Evolutionary conservation across 108 stramenopile species (phyloP), one percentile per base, ranked within the genome.

Genomic region (Cyclotella atomus): DNA sequence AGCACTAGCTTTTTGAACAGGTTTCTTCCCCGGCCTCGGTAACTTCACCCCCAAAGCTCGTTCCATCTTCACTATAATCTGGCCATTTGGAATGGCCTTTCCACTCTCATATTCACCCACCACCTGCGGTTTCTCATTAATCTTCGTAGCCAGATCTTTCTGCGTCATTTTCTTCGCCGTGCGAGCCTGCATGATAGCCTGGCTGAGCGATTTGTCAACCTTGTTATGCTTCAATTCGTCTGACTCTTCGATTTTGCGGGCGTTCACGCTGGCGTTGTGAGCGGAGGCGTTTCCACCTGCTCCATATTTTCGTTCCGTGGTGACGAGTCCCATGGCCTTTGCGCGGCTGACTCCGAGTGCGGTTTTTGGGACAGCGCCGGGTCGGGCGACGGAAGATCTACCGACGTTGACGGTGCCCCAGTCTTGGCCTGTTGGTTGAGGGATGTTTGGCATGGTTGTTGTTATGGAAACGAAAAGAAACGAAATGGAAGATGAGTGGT

Each of bases 151-250:
- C 45, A 99, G 83, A 33, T 97, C 94, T 72, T 97, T 97, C 85
- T 99, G 98, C 9, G 98, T 95, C 93, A 97, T 83, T 79, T 99
- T 99, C 80, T 97, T 97, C 25, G 96, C 97, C 59, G 86, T 97
- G 1, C 98, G 90, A 10, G 97, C 98, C 70, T 99, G 96, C 88
- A 90, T 89, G 50, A 99, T 97, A 0, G 97, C 97, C 79, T 97
- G 94, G 28, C 84, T 83, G 27, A 98, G 83, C 15, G 75, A 64
- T 71, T 88, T 95, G 83, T 97, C 97, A 7, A 97, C 95, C 67
- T 90, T 96, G 52, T 81, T 86, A 60, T 92, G 89, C 33, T 91
- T 93, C 17, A 94, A 83, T 59, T 97, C 96, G n/a, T 96, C 95
- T 17, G 93, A 87, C 64, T 98, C 96, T 62, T 98, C 98, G 54